Conservation (phyloP, 2,329 filamentous ascomycete species). For the Diaporthe velutina region DNA sequence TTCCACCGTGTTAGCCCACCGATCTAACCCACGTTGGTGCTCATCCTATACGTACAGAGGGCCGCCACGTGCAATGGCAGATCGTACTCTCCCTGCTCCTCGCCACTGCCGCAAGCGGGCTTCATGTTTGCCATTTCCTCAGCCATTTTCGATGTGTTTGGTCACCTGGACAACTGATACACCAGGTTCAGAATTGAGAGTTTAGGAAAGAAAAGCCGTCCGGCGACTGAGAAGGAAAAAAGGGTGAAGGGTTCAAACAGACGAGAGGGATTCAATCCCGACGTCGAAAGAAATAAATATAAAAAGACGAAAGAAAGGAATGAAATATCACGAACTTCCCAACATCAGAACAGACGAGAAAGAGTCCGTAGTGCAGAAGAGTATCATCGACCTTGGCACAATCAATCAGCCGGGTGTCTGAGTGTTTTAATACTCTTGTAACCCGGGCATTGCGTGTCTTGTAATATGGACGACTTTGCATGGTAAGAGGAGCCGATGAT, state of each 20-base stretch:
- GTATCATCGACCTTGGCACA: conserved; percentile 28
- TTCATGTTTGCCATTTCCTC: conserved; percentile 48
- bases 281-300: conserved; percentile 39
- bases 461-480: conserved; percentile 15
- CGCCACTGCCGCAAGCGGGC: conserved; percentile 55
- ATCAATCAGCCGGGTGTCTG: conserved; percentile 19
- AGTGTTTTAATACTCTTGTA: conserved; percentile 34
- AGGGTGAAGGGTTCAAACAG: conserved; percentile 38
- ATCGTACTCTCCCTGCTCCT: conserved; percentile 56
- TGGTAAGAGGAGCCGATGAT: conserved; percentile 35
- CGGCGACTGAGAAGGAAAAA: conserved; percentile 36
- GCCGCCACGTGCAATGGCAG: conserved; percentile 55
- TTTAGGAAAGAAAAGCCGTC: conserved; percentile 27
- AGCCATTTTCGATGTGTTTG: conserved; percentile 24
- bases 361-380: conserved; percentile 13
- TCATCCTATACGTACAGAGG: conserved; percentile 49
- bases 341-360: conserved; percentile 31
- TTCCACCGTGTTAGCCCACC: conserved; percentile 6
- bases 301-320: conserved; percentile 37
- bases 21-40: background rate
- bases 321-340: conserved; percentile 34
- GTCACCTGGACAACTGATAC: conserved; percentile 23
- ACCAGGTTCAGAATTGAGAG: conserved; percentile 9
- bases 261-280: conserved; percentile 33
- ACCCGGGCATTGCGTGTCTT: background rate